Conservation (phyloP, 306 rosid genomes). For the Glycine soja region DNA sequence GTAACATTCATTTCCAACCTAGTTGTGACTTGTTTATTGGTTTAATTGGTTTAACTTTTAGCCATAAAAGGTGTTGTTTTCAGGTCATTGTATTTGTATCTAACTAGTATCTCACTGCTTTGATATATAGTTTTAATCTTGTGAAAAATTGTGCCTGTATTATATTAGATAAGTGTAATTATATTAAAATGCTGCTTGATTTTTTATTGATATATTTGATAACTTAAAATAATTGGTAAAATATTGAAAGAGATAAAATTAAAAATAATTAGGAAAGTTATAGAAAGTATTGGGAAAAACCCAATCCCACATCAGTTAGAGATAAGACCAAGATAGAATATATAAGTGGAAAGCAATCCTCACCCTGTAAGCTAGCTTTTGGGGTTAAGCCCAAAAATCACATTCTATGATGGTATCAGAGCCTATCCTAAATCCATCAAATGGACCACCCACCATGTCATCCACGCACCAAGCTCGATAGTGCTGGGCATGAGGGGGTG, state of each 20-base stretch:
- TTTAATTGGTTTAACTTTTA: slow-evolving; percentile 33
- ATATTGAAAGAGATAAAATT: not conserved
- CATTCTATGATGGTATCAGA: too few species aligned
- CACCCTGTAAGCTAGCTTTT: too few species aligned
- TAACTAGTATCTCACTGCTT: slow-evolving; percentile 21
- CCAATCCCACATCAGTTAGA: too few species aligned
- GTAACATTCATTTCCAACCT: slow-evolving; percentile 57
- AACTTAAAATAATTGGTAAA: not conserved
- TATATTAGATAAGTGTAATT: slow-evolving; percentile 9
- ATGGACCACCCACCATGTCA: too few species aligned
- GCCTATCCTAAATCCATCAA: too few species aligned
- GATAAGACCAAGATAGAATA: too few species aligned
- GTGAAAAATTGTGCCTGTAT: slow-evolving; percentile 31
- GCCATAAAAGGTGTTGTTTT: not conserved
- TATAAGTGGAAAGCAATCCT: too few species aligned
- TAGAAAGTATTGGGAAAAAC: too few species aligned
- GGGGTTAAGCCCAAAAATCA: too few species aligned
- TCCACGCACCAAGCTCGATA: too few species aligned
- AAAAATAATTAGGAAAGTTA: not conserved
- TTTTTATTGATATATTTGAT: slow-evolving; percentile 15
- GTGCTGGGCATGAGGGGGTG: too few species aligned
- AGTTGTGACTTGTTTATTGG: slow-evolving; percentile 29
- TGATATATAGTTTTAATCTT: not conserved
- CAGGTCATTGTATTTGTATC: not conserved
- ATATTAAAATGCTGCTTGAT: slow-evolving; percentile 6